Evolutionary conservation across 345 rosid species (phyloP), one percentile per base, ranked within the genome.

Genomic region (Pelargonium nanum): DNA sequence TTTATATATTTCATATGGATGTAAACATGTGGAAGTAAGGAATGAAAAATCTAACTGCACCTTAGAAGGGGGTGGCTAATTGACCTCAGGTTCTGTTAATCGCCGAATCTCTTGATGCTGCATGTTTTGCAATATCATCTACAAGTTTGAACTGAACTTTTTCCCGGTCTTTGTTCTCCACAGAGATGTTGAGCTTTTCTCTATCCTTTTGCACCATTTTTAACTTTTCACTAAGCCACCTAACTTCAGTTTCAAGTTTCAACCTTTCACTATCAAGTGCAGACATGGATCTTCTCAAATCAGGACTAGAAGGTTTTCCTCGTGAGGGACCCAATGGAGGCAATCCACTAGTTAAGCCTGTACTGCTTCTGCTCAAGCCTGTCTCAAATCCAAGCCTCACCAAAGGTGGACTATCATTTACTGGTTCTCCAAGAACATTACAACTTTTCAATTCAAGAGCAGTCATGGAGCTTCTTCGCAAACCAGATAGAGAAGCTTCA

Each of bases 31-130:
- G 9, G 61, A 62, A 13, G 45, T 21, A 61, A 51, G 4, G 19
- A 48, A 57, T 57, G 19, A 55, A 32, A 53, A 32, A 57, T 66
- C 32, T 58, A 51, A 40, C 3, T 19, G 44, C 40, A 87, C 91
- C 95, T 85, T 84, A 59, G 79, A 68, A 55, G 80, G 72, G 80
- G 62, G 93, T 9, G 62, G 85, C 75, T 80, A 65, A 60, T 80
- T 80, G 60, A 74, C 81, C 74, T 75, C 77, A 20, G 70, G 64
- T 54, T 75, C 83, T 60, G 72, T 66, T 34, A 69, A 62, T 59
- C 63, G 76, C n/a, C 66, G 79, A 60, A 80, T 66, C 66, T 79
- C 79, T 69, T 28, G 70, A 69, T 80, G 78, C 60, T 80, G 81
- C 63, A n/a, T n/a, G n/a, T n/a, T 71, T 73, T 23, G 70, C 60